These are phyloP conservation scores for Phytomonas serpens DNA, from an alignment of 208 protist species.

Conservation along the genomic window DNA sequence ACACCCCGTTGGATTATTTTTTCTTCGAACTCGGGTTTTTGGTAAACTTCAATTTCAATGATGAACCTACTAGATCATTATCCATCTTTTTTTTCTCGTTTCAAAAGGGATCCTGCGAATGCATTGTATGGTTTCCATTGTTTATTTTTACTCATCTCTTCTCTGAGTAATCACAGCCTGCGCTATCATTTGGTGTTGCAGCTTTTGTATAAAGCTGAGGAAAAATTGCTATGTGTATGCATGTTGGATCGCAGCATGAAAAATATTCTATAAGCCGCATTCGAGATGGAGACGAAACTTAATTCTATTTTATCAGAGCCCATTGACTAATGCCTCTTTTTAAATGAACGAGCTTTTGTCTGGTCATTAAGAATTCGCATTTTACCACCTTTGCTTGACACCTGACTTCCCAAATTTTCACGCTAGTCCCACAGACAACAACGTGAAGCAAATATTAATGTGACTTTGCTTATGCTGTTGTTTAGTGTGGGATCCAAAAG, in stretches of 20 bases:
- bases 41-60: background rate
- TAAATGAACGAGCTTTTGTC: background rate
- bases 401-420: too few species aligned
- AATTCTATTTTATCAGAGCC: background rate
- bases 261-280: background rate
- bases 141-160: background rate
- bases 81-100: background rate
- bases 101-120: background rate
- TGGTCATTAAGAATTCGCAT: too few species aligned
- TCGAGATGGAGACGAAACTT: background rate
- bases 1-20: background rate
- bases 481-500: too few species aligned
- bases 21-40: background rate
- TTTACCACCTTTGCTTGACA: too few species aligned
- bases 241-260: background rate
- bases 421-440: too few species aligned
- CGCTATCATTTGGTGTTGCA: background rate
- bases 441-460: too few species aligned
- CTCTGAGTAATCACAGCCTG: background rate
- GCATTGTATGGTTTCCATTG: background rate
- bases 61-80: background rate
- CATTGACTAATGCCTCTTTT: background rate
- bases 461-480: too few species aligned
- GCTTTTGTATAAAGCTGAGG: background rate
- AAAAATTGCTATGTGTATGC: background rate